Percentiles rank a stretch among this genome's conserved stretches.
Conservation (phyloP, 192 early-diverging fungal species). For the Borealophlyctis nickersoniae region DNA sequence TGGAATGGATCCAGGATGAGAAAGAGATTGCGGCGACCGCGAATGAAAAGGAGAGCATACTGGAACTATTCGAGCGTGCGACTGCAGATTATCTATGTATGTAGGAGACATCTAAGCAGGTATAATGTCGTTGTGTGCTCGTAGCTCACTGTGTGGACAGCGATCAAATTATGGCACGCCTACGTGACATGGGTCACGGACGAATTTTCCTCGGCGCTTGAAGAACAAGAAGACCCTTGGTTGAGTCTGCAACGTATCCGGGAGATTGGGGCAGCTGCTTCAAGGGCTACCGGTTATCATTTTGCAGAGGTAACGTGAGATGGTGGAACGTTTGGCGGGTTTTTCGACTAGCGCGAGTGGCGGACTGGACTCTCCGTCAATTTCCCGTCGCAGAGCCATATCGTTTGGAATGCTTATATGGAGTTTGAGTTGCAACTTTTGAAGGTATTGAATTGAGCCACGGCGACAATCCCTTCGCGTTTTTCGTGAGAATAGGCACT, state of each 20-base stretch:
- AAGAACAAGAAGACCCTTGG: constrained; percentile 39
- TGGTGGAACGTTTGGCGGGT: not conserved
- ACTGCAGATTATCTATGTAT: constrained; percentile 71
- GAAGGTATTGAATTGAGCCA: constrained; percentile 19
- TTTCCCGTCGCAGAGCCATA: constrained; percentile 59
- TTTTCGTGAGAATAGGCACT: too few species aligned
- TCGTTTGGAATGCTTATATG: constrained; percentile 55
- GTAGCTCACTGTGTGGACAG: too few species aligned
- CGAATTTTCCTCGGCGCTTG: constrained; percentile 36
- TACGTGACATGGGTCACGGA: constrained; percentile 56
- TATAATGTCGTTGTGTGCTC: too few species aligned
- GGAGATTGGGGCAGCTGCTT: constrained; percentile 40
- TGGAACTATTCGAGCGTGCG: constrained; percentile 52
- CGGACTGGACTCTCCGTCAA: too few species aligned
- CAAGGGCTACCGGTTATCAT: constrained; percentile 50
- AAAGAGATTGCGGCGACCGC: constrained; percentile 37
- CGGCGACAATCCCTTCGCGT: constrained; percentile 1
- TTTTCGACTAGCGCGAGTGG: too few species aligned
- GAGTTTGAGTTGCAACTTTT: constrained; percentile 60
- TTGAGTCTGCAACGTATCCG: constrained; percentile 40
- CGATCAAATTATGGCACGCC: constrained; percentile 64
- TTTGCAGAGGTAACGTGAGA: constrained; percentile 40
- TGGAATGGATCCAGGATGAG: constrained; percentile 73
- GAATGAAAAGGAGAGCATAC: constrained; percentile 47
- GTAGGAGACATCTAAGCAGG: too few species aligned